Conservation (phyloP, 805 yeast genomes). For the Teunomyces stri region DNA sequence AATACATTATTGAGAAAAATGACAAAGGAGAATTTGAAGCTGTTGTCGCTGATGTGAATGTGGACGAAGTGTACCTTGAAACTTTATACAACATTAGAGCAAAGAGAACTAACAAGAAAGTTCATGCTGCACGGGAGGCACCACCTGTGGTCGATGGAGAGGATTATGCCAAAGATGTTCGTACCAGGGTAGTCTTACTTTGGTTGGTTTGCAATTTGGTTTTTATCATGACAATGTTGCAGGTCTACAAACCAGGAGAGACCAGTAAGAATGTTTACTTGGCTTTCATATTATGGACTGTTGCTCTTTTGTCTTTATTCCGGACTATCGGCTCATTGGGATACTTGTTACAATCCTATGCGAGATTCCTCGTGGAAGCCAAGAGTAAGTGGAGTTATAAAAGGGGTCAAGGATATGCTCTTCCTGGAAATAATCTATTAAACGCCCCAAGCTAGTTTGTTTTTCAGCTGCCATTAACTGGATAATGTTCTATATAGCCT, state of each 20-base stretch:
- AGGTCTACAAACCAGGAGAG: conserved; percentile 69
- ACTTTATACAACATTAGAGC: conserved; percentile 71
- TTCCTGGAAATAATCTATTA: conserved; percentile 33
- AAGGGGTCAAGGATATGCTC: conserved; percentile 33
- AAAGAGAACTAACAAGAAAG: conserved; percentile 58
- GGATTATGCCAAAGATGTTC: conserved; percentile 91
- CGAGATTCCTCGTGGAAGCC: conserved; percentile 38
- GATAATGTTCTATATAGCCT: not conserved
- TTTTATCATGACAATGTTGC: conserved; percentile 82
- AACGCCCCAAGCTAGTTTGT: conserved; percentile 16
- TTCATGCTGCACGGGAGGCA: conserved; percentile 35
- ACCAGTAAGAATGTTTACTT: conserved; percentile 64
- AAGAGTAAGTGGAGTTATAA: conserved; percentile 42
- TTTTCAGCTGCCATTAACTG: too few species aligned
- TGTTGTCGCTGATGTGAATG: conserved; percentile 78
- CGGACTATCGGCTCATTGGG: conserved; percentile 80
- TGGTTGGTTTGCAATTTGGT: conserved; percentile 87
- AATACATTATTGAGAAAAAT: conserved; percentile 76
- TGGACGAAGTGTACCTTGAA: conserved; percentile 78
- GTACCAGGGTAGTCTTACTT: conserved; percentile 92
- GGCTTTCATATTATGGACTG: conserved; percentile 86
- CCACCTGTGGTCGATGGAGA: conserved; percentile 44
- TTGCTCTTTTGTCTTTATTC: conserved; percentile 77
- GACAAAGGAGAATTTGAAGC: conserved; percentile 78
- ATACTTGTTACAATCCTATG: conserved; percentile 50